Evolutionary conservation across 73 alveolate genomes (phyloP), one percentile per base, ranked within the genome.

Genomic region (Paramecium sexaurelia): DNA sequence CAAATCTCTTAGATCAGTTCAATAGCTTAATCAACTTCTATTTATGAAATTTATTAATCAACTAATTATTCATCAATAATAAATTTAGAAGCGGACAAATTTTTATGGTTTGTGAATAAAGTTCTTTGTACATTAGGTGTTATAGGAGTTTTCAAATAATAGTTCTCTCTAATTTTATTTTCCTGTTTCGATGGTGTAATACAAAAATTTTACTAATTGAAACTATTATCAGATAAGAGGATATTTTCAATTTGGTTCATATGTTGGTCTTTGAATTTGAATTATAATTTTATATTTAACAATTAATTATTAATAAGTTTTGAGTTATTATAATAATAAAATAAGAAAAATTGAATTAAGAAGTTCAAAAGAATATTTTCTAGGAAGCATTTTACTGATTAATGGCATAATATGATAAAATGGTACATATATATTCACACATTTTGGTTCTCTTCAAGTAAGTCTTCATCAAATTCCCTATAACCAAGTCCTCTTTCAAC

Each of bases 381-480:
- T n/a, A n/a, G n/a, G n/a, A n/a, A n/a, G n/a, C n/a, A n/a, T n/a
- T n/a, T n/a, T n/a, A n/a, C n/a, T n/a, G n/a, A n/a, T n/a, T n/a
- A n/a, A n/a, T n/a, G n/a, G n/a, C n/a, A n/a, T n/a, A n/a, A n/a
- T n/a, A n/a, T 13, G 5, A 47, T 47, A 47, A 7, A 15, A 47
- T 51, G 35, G 6, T 35, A 35, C 6, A 51, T 51, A 61, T 26
- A 61, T 61, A 61, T 61, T 61, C 83, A 61, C 83, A 61, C 83
- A 61, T 61, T 61, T 29, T 26, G 13, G 41, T 78, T 78, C 32
- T 22, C 40, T 19, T 78, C 90, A 45, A 78, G 39, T 78, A 78
- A 78, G 24, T 78, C 90, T 24, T 78, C 90, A 78, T 78, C 90
- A 40, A 41, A 78, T 41, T 78, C 90, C 7, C 90, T 37, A 22